Base-by-base conservation (phyloP, 2,329 filamentous ascomycete species). In the Trichoderma sp. region DNA sequence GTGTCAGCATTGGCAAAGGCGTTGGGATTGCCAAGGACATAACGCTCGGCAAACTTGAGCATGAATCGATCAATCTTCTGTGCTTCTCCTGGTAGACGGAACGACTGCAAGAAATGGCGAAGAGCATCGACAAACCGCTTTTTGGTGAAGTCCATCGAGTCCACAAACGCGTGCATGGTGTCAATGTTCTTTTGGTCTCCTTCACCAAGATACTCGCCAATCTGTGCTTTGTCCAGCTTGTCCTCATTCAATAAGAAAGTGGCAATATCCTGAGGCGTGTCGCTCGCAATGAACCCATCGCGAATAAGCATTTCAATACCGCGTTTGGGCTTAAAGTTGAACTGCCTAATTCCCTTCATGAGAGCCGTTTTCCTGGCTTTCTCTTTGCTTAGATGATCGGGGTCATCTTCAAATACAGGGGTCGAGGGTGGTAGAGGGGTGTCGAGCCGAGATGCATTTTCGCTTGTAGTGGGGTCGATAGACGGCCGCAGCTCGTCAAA, bases 51-150 rank as follows among this genome's bases (percentile, higher is more conserved):
- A 82, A 98, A 99, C 81, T 99, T 99, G 75, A 99, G 85, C 96
- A 99, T 98, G 83, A 98, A 97, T 62, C 96, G 93, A 89, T 99
- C 96, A 76, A 99, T 99, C 84, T 99, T 99, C 80, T 99, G 96
- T 0, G 95, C 95, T 82, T 99, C 96, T 73, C 96, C 96, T 0
- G 96, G 96, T 15, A 99, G 85, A 74, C 96, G 92, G 85, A 99
- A 99, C 32, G 94, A 93, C 80, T 99, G 96, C 14, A 99, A 84
- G 78, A 99, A 99, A 72, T 94, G 91, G 47, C 96, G 90, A 30
- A 99, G 84, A 15, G 96, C 92, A 81, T 98, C 95, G 7, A 98
- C 95, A 77, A 99, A 99, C 3, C 95, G 91, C 70, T 91, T 93
- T 81, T 95, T 95, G 11, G 89, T 88, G 76, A 99, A 99, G 61